These are phyloP conservation scores for Sarocladium brachiariae DNA, from an alignment of 2,329 filamentous ascomycete species.

Conservation along the genomic window DNA sequence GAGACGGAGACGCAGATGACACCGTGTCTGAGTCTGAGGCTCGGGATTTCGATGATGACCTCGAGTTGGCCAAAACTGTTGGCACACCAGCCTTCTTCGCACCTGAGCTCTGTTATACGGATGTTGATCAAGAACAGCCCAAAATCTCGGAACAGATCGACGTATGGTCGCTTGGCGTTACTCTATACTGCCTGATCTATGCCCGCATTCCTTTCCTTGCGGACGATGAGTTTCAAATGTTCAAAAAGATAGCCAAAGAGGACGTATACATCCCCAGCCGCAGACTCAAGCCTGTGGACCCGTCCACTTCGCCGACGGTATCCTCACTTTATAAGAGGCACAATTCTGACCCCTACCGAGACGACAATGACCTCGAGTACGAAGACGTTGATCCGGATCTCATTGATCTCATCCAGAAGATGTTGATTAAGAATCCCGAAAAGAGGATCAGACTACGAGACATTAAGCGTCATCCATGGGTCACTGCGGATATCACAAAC, in stretches of 20 bases:
- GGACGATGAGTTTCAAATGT: constrained; percentile 86
- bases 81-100: constrained; percentile 97
- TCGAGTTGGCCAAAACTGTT: constrained; percentile 96
- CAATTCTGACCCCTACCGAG: constrained; percentile 61
- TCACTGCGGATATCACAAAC: constrained; percentile 70
- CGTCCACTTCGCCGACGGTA: constrained; percentile 47
- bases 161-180: constrained; percentile 94
- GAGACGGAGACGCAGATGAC: constrained; percentile 74
- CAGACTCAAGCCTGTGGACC: constrained; percentile 70
- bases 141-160: constrained; percentile 91
- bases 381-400: constrained; percentile 79
- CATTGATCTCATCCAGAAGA: constrained; percentile 67
- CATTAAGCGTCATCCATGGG: constrained; percentile 92
- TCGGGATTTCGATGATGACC: constrained; percentile 81
- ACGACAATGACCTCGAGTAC: constrained; percentile 73
- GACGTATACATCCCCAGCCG: constrained; percentile 83
- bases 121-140: constrained; percentile 60
- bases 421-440: constrained; percentile 83
- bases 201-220: constrained; percentile 90
- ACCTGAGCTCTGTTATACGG: constrained; percentile 89
- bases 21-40: constrained; percentile 73
- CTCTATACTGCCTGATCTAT: constrained; percentile 90
- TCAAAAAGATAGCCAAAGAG: constrained; percentile 83
- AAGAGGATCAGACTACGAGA: constrained; percentile 84
- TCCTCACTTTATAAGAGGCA: constrained; percentile 50